phyloP scores from a whole-genome alignment of 805 yeast species.

The Nakazawaea laoshanensis region DNA sequence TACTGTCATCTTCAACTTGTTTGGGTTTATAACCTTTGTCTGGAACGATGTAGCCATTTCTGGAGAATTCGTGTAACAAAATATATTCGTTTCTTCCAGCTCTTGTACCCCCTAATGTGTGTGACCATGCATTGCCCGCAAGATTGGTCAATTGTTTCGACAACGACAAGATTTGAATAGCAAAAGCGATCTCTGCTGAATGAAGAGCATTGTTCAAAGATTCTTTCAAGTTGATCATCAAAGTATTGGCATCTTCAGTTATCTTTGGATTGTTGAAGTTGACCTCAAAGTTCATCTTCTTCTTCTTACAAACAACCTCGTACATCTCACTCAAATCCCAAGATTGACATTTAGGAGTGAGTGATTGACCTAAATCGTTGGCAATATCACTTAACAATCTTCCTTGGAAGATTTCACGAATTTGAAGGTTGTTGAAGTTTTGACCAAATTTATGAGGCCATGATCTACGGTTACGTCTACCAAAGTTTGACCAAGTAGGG shows the following conservation, averaged over 20 bases:
- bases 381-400: slow-evolving; percentile 87
- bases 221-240: slow-evolving; percentile 65
- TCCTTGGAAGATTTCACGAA: slow-evolving; percentile 73
- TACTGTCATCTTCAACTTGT: slow-evolving; percentile 37
- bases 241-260: slow-evolving; percentile 56
- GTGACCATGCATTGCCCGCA: slow-evolving; percentile 97
- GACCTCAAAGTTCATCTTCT: slow-evolving; percentile 56
- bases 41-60: slow-evolving; percentile 77
- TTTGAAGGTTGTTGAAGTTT: slow-evolving; percentile 42
- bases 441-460: slow-evolving; percentile 74
- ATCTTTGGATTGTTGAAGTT: slow-evolving; percentile 62
- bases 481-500: slow-evolving; percentile 73
- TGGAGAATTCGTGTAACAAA: slow-evolving; percentile 82
- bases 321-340: slow-evolving; percentile 95
- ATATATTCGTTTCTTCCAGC: slow-evolving; percentile 94
- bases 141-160: slow-evolving; percentile 86
- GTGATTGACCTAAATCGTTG: slow-evolving; percentile 89
- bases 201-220: slow-evolving; percentile 58
- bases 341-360: slow-evolving; percentile 85
- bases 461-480: slow-evolving; percentile 66
- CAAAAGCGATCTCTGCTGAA: slow-evolving; percentile 71
- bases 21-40: slow-evolving; percentile 48
- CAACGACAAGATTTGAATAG: slow-evolving; percentile 77
- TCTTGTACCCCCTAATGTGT: slow-evolving; percentile 88
- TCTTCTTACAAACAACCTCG: slow-evolving; percentile 62